Conservation (phyloP, 345 rosid genomes). For the Melastoma malabathricum region DNA sequence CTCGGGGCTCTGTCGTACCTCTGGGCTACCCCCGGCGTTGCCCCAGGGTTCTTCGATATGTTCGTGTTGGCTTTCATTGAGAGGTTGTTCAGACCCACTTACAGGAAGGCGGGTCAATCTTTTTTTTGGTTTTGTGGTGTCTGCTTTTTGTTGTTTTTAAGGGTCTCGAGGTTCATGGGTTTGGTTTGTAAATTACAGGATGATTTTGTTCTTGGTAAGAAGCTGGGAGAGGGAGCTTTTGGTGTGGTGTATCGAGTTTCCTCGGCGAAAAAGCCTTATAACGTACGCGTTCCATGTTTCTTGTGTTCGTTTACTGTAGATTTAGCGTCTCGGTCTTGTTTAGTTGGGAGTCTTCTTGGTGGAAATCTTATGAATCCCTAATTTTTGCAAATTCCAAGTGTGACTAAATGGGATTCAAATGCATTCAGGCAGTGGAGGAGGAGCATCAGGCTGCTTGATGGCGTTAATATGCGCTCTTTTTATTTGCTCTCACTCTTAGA, state of each 20-base stretch:
- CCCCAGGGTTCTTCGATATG: conserved; percentile 97
- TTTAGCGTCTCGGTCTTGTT: background rate
- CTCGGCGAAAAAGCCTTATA: conserved; percentile 47
- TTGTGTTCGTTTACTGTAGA: background rate
- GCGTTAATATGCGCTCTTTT: background rate
- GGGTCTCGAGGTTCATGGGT: conserved; percentile 3
- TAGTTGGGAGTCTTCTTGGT: too few species aligned
- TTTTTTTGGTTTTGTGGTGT: background rate
- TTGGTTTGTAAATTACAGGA: conserved; percentile 38
- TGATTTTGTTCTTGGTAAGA: conserved; percentile 89
- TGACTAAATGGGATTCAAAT: too few species aligned
- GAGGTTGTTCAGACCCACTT: conserved; percentile 68
- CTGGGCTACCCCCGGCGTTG: conserved; percentile 98
- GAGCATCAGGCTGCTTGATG: background rate
- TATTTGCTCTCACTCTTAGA: background rate
- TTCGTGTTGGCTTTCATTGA: conserved; percentile 89
- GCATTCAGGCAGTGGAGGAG: background rate
- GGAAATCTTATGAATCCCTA: too few species aligned
- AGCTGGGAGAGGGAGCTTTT: conserved; percentile 93
- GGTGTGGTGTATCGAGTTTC: conserved; percentile 81
- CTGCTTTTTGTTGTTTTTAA: too few species aligned
- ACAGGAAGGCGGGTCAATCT: conserved; percentile 36
- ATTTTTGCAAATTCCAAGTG: too few species aligned
- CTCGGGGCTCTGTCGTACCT: conserved; percentile 73
- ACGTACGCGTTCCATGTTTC: conserved; percentile 22